Base-by-base conservation (phyloP, 192 early-diverging fungal genomes). In the Entomortierella chlamydospora region DNA sequence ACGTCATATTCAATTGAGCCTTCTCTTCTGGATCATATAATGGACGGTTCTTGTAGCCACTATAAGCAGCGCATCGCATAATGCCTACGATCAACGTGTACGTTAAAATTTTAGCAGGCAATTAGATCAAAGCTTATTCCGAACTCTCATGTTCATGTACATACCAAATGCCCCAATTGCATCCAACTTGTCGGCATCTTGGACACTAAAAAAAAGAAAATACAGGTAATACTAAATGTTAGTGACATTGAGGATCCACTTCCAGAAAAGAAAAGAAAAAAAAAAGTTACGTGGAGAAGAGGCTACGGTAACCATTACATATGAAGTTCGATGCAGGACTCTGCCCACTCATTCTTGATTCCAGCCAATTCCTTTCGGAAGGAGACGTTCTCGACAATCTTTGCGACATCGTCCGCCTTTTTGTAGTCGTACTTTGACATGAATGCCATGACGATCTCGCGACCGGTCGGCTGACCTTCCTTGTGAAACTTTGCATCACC, bases 131-230 rank as follows among this genome's bases (percentile, higher is more conserved):
- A n/a, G n/a, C n/a, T n/a, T n/a, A n/a, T n/a, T n/a, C n/a, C n/a
- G n/a, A n/a, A n/a, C n/a, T n/a, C n/a, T n/a, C n/a, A n/a, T n/a
- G n/a, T n/a, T n/a, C n/a, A 30, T 49, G 17, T 2, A 2, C 66
- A 64, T 72, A 86, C 85, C 91, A 85, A 92, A 92, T 10, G 91
- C 91, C 4, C 91, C 91, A 52, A 92, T 91, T 6, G 91, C 90
- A 67, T 92, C 91, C 57, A 92, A 61, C 33, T 90, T 88, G 61
- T 92, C 91, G 3, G 91, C 91, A 67, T 92, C 91, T 78, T 92
- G 91, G 18, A 92, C 91, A 69, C 87, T 88, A 55, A 42, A 60
- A 23, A 28, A 41, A 5, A 62, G 7, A 15, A 6, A 52, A 17
- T 9, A 12, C 31, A 37, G 34, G 34, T 7, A 37, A 7, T 4